Conservation (phyloP, 2,329 filamentous ascomycete species). For the Colletotrichum sp. region DNA sequence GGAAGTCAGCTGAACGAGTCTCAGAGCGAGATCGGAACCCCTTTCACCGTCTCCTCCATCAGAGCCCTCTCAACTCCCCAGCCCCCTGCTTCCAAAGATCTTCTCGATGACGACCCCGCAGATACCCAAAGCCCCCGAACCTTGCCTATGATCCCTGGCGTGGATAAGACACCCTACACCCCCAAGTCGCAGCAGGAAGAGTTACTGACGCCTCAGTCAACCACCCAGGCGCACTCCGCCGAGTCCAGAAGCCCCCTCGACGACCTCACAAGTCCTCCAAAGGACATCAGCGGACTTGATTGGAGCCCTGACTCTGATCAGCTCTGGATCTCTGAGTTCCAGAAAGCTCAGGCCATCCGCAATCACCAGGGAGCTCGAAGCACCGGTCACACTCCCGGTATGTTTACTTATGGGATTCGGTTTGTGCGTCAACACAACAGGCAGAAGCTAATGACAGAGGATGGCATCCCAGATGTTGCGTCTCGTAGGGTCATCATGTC, state of each 20-base stretch:
- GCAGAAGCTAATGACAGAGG: background rate
- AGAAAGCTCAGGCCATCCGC: background rate
- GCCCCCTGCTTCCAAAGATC: background rate
- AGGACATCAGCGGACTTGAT: background rate
- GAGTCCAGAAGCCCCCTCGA: background rate
- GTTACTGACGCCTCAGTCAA: background rate
- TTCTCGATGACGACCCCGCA: background rate
- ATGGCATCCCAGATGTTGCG: background rate
- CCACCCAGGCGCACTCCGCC: background rate
- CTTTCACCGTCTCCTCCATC: background rate
- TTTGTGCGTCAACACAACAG: background rate
- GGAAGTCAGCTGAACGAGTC: background rate
- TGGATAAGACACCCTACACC: background rate
- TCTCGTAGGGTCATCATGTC: slow-evolving; percentile 16
- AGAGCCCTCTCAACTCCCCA: background rate
- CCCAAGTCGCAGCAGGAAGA: background rate
- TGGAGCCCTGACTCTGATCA: background rate
- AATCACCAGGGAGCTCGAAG: background rate
- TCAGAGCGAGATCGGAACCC: background rate
- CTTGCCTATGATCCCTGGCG: background rate
- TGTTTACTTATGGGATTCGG: slow-evolving; percentile 14
- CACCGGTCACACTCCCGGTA: background rate
- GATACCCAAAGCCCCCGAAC: background rate
- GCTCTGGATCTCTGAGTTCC: background rate
- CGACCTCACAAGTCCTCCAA: background rate